A percentile compares a stretch with the other conserved stretches of the same genome.
Conservation (phyloP, 2,329 filamentous ascomycete genomes). For the Talaromyces sp. region DNA sequence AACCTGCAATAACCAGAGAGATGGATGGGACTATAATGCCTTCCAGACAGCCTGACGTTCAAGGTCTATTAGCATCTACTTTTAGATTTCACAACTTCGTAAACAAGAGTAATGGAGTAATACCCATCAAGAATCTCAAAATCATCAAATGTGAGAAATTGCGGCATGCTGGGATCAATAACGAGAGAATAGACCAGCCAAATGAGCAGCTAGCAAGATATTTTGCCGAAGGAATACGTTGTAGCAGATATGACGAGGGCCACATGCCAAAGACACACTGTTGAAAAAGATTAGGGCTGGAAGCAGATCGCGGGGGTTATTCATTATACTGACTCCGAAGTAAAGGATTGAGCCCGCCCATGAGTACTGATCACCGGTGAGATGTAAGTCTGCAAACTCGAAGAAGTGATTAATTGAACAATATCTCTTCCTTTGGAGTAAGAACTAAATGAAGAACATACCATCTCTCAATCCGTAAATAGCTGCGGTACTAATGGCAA, state of each 20-base stretch:
- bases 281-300: slow-evolving; percentile 25
- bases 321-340: slow-evolving; percentile 22
- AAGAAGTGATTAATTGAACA: not conserved
- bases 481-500: slow-evolving; percentile 40
- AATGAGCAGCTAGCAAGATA: slow-evolving; percentile 18
- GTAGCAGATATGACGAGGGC: slow-evolving; percentile 40
- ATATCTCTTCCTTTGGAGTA: not conserved
- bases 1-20: slow-evolving; percentile 36
- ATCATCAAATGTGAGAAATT: slow-evolving; percentile 15
- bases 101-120: not conserved
- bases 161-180: slow-evolving; percentile 16
- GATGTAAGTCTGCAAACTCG: slow-evolving; percentile 41
- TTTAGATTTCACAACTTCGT: not conserved
- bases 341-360: slow-evolving; percentile 42
- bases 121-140: slow-evolving; percentile 35
- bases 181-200: slow-evolving; percentile 17
- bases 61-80: not conserved
- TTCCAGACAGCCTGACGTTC: slow-evolving; percentile 27
- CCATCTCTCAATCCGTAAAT: slow-evolving; percentile 51
- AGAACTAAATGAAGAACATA: not conserved
- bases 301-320: not conserved
- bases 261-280: slow-evolving; percentile 49
- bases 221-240: slow-evolving; percentile 38
- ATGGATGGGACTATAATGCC: slow-evolving; percentile 34
- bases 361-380: slow-evolving; percentile 50